Evolutionary conservation across 768 basidiomycete species (phyloP).

Genomic region (Lactifluus subvellereus): DNA sequence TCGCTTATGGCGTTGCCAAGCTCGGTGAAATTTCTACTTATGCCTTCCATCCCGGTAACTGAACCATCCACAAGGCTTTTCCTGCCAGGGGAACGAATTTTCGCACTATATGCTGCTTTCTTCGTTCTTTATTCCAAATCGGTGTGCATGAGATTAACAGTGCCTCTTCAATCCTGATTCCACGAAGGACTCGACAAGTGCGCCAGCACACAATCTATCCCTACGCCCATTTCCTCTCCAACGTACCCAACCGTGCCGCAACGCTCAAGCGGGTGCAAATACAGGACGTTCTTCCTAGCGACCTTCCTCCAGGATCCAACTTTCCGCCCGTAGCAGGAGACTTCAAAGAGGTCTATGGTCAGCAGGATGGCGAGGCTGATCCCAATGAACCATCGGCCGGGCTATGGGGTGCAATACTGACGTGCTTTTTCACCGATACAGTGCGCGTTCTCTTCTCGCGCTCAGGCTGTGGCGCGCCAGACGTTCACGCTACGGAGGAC

Average conservation of each 20-base stretch:
- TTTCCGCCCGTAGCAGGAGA: constrained; percentile 91
- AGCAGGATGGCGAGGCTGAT: constrained; percentile 35
- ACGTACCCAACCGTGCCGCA: constrained; percentile 50
- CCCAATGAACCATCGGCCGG: constrained; percentile 64
- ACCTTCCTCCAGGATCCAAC: constrained; percentile 54
- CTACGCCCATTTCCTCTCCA: constrained; percentile 90
- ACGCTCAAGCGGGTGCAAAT: constrained; percentile 66
- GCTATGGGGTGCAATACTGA: constrained; percentile 83
- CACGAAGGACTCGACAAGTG: constrained; percentile 53
- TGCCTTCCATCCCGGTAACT: neutral
- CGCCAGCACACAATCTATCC: constrained; percentile 76
- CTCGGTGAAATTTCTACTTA: constrained; percentile 45
- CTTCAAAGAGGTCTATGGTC: constrained; percentile 87
- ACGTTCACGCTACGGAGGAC: neutral
- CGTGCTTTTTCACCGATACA: constrained; percentile 97
- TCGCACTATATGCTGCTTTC: constrained; percentile 92
- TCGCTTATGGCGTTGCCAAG: constrained; percentile 83
- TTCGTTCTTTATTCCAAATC: constrained; percentile 84
- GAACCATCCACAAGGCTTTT: constrained; percentile 52
- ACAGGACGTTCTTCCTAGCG: constrained; percentile 82
- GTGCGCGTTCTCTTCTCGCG: constrained; percentile 38
- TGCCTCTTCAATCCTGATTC: neutral
- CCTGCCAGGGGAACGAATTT: constrained; percentile 93
- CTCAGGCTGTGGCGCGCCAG: neutral
- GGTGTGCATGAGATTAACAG: constrained; percentile 40